Evolutionary conservation across 129 eudicot genomes (phyloP).

Genomic region (Smallanthus sonchifolius): DNA sequence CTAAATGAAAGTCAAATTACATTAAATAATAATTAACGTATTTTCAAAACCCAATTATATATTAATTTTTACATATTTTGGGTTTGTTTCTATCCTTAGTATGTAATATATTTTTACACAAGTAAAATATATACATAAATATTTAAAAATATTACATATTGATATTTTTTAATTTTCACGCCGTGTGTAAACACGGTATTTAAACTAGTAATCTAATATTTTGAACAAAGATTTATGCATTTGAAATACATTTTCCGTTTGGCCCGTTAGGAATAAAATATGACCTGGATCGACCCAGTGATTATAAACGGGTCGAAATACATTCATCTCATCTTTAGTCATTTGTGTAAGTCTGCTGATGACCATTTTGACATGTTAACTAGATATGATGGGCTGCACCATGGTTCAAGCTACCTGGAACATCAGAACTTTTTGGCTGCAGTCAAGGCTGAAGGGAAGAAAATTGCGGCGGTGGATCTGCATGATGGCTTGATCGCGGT

Average conservation of each 20-base stretch:
- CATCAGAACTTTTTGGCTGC: slow-evolving; percentile 71
- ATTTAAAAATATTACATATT: too few species aligned
- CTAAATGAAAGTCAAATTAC: too few species aligned
- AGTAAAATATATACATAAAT: too few species aligned
- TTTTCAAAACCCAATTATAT: too few species aligned
- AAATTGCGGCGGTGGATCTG: slow-evolving; percentile 67
- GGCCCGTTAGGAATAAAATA: background rate
- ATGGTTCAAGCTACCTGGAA: slow-evolving; percentile 96
- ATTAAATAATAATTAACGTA: too few species aligned
- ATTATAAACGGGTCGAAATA: background rate
- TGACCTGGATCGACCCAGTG: background rate
- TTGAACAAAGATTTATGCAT: too few species aligned
- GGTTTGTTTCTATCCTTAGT: too few species aligned
- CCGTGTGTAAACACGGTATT: too few species aligned
- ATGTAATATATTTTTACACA: too few species aligned
- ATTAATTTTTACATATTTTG: too few species aligned
- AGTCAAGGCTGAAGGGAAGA: slow-evolving; percentile 52
- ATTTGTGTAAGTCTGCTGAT: slow-evolving; percentile 2
- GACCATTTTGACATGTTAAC: slow-evolving; percentile 6
- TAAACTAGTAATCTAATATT: too few species aligned
- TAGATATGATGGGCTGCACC: slow-evolving; percentile 94
- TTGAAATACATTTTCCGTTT: background rate
- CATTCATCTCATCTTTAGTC: background rate
- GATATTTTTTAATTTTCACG: too few species aligned
- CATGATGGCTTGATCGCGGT: slow-evolving; percentile 91